Evolutionary conservation across 2,329 filamentous ascomycete genomes (phyloP), one percentile per base, ranked within the genome.

Genomic region (Ceratocystis smalleyi): DNA sequence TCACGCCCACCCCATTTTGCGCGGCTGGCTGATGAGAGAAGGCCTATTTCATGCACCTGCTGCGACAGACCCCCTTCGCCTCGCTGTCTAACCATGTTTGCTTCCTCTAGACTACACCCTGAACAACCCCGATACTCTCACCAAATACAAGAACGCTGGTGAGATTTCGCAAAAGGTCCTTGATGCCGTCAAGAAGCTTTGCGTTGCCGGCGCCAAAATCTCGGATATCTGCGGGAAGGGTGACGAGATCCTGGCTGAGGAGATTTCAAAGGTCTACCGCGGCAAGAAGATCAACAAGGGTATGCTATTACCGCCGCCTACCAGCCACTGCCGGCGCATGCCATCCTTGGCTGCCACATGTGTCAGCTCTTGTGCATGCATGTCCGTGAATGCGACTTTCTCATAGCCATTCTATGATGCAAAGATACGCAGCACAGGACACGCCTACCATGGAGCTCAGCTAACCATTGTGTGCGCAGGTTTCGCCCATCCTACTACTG

Each of bases 111-210:
- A 95, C 75, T 91, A 95, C 79, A 83, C 88, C 70, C 84, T 96
- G 76, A 89, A 85, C 76, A 94, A 95, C 81, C 89, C 89, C 68
- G 89, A 95, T 75, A 96, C 91, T 72, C 83, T 99, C 71, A 97
- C 94, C 78, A 99, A 97, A 83, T 97, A 97, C 83, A 97, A 96
- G 86, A 91, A 88, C 69, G 94, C 94, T 65, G 92, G 89, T 68
- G 82, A 88, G 75, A 97, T 99, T 77, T 94, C 92, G 62, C 89
- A 96, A 76, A 96, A 92, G 80, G 92, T 95, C 70, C 84, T 99
- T 70, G 89, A 91, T 71, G 87, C 87, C 70, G 92, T 99, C 69
- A 79, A 82, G 67, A 79, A 82, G 74, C 79, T 86, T 68, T 84
- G 89, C 74, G 81, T 88, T 67, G 87, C 92, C 68, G 92, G 90